phyloP scores from a whole-genome alignment of 2,329 filamentous ascomycete genomes.

The Botryotinia calthae region DNA sequence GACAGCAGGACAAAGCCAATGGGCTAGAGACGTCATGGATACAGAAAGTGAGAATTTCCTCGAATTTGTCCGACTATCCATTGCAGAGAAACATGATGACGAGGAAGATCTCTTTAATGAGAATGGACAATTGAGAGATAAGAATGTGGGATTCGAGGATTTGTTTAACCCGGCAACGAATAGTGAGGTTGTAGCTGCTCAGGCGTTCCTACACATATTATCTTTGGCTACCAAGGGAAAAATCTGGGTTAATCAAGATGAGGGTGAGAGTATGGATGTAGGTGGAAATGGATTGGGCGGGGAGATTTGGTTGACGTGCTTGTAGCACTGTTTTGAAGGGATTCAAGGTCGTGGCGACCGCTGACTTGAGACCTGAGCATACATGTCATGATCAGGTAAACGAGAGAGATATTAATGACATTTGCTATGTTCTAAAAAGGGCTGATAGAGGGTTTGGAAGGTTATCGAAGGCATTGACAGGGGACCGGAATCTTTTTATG shows the following conservation, averaged over 20 bases:
- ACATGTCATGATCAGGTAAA: background rate
- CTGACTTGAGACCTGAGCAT: background rate
- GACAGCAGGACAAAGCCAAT: constrained; percentile 46
- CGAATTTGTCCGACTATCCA: constrained; percentile 52
- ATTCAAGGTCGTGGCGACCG: too few relatives aligned
- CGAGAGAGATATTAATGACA: background rate
- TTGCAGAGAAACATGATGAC: constrained; percentile 38
- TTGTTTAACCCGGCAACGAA: constrained; percentile 58
- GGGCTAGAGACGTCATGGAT: constrained; percentile 53
- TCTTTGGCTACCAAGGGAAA: constrained; percentile 64
- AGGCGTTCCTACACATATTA: constrained; percentile 74
- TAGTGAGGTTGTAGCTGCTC: constrained; percentile 63
- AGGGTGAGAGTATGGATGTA: constrained; percentile 6
- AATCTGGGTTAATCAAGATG: constrained; percentile 59
- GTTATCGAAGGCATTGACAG: background rate
- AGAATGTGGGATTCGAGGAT: constrained; percentile 64
- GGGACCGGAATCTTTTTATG: background rate
- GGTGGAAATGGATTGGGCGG: constrained; percentile 13
- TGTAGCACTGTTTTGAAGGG: background rate
- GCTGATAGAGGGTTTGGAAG: background rate
- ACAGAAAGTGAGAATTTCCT: constrained; percentile 62
- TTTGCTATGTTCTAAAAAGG: background rate
- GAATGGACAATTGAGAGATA: constrained; percentile 11
- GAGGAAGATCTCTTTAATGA: constrained; percentile 23
- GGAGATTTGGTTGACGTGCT: constrained; percentile 15